Conservation (phyloP, 306 rosid genomes). For the Castanea sativa region DNA sequence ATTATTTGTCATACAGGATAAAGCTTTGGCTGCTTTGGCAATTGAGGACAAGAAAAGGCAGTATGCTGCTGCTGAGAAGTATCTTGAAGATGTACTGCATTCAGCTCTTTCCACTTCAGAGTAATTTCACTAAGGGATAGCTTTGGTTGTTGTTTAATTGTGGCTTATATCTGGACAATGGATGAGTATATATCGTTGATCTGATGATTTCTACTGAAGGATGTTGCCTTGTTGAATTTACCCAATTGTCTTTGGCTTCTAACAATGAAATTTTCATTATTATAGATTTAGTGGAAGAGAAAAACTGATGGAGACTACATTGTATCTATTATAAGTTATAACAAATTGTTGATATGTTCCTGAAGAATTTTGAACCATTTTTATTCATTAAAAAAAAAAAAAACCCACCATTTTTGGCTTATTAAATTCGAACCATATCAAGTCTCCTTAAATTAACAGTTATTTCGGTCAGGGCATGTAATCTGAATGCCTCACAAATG, state of each 20-base stretch:
- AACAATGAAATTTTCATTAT: neutral
- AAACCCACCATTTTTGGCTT: neutral
- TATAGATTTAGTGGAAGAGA: neutral
- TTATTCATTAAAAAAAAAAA: too few relatives aligned
- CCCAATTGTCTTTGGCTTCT: neutral
- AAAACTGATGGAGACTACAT: neutral
- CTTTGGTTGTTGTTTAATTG: neutral
- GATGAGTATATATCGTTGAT: slow-evolving; percentile 11
- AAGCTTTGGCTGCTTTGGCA: slow-evolving; percentile 95
- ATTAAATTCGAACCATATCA: neutral
- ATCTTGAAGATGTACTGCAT: slow-evolving; percentile 86
- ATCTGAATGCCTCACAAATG: neutral
- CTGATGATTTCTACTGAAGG: neutral
- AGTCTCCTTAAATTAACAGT: neutral
- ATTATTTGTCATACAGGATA: slow-evolving; percentile 56
- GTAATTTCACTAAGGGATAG: slow-evolving; percentile 20
- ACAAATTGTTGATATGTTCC: neutral
- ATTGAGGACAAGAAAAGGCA: slow-evolving; percentile 97
- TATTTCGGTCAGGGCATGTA: neutral
- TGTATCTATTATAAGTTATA: neutral
- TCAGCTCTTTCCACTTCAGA: slow-evolving; percentile 71
- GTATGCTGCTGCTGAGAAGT: slow-evolving; percentile 87
- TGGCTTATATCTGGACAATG: neutral
- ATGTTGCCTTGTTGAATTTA: neutral
- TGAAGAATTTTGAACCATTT: neutral